These are phyloP conservation scores for Cyclocybe cylindracea DNA, from an alignment of 768 basidiomycete genomes.

Conservation along the genomic window DNA sequence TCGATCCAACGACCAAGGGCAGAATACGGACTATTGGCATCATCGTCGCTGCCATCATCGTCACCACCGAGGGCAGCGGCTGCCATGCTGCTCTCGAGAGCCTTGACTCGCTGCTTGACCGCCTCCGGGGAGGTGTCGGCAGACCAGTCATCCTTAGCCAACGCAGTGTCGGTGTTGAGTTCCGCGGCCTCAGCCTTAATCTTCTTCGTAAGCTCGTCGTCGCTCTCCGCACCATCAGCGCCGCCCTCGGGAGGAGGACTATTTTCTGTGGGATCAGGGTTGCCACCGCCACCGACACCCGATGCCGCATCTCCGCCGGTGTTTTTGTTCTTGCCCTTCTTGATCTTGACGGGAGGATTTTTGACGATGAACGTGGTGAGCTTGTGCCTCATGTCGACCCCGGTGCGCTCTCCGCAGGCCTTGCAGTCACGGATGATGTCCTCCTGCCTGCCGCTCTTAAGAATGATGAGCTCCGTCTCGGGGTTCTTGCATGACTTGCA, in stretches of 20 bases:
- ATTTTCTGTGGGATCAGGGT: conserved; percentile 34
- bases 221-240: conserved; percentile 65
- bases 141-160: conserved; percentile 83
- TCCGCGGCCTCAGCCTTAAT: conserved; percentile 90
- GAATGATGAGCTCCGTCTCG: conserved; percentile 92
- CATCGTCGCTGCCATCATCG: conserved; percentile 89
- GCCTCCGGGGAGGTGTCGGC: conserved; percentile 91
- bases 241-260: conserved; percentile 36
- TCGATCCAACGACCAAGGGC: conserved; percentile 84
- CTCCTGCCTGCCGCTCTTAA: conserved; percentile 78
- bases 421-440: conserved; percentile 96
- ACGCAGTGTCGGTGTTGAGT: conserved; percentile 59
- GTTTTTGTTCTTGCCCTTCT: conserved; percentile 69
- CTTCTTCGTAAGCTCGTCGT: conserved; percentile 86
- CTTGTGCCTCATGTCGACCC: conserved; percentile 95
- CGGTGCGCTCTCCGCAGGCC: conserved; percentile 92
- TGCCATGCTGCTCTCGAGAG: conserved; percentile 62
- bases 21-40: conserved; percentile 82
- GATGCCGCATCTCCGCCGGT: conserved; percentile 50
- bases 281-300: conserved; percentile 44
- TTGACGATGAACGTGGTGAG: conserved; percentile 95
- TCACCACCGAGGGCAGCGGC: conserved; percentile 58
- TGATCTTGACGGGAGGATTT: conserved; percentile 91
- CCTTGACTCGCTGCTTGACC: conserved; percentile 78
- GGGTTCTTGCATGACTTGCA: conserved; percentile 99